Evolutionary conservation across 352 stramenopile genomes (phyloP).

Genomic region (Phytophthora syringae): DNA sequence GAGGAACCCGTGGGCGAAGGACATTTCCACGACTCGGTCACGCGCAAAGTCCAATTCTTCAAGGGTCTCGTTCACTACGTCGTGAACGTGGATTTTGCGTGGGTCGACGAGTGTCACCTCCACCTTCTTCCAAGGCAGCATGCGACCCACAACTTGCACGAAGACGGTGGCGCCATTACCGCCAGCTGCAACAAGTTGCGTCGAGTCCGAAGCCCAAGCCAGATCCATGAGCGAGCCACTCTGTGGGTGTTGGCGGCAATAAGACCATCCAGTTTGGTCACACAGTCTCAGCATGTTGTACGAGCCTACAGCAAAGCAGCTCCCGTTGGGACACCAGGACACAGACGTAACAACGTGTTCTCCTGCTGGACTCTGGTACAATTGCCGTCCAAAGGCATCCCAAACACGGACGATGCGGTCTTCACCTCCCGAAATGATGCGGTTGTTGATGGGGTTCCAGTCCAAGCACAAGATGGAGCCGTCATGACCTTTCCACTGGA

Average conservation of each 20-base stretch:
- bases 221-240: conserved; percentile 90
- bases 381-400: conserved; percentile 91
- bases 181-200: conserved; percentile 88
- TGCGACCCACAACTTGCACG: conserved; percentile 87
- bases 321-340: conserved; percentile 92
- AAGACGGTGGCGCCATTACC: conserved; percentile 91
- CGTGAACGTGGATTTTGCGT: conserved; percentile 89
- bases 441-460: conserved; percentile 93
- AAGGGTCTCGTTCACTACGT: conserved; percentile 90
- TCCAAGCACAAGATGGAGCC: conserved; percentile 92
- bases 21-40: conserved; percentile 93
- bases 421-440: conserved; percentile 93
- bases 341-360: conserved; percentile 93
- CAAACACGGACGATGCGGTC: conserved; percentile 94
- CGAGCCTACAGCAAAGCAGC: conserved; percentile 91
- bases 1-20: conserved; percentile 90
- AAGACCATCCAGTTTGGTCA: conserved; percentile 93
- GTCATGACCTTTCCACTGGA: conserved; percentile 93
- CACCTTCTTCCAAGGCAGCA: conserved; percentile 91
- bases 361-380: conserved; percentile 85
- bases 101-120: conserved; percentile 85
- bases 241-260: conserved; percentile 81
- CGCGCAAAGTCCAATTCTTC: conserved; percentile 93
- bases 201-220: conserved; percentile 91
- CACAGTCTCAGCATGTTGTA: conserved; percentile 94